These are phyloP conservation scores for Aspergillus pseudoviridinutans DNA, from an alignment of 2,329 filamentous ascomycete genomes.

Conservation along the genomic window DNA sequence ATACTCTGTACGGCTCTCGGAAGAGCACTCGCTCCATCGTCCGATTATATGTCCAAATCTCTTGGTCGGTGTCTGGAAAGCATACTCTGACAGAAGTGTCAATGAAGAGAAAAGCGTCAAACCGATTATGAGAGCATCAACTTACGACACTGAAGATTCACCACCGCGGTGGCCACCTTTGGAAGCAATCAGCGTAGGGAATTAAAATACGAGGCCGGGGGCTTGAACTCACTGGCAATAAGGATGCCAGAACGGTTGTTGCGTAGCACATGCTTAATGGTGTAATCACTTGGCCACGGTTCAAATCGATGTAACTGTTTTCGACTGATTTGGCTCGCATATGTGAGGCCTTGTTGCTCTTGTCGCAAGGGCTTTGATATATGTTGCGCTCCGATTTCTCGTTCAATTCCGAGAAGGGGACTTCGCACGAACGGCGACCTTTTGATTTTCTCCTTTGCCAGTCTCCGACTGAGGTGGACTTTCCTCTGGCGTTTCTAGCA, in stretches of 20 bases:
- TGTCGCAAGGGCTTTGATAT: conserved; percentile 17
- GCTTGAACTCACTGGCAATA: conserved; percentile 29
- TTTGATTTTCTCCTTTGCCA: conserved; percentile 31
- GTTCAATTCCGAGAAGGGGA: conserved; percentile 24
- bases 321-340: conserved; percentile 29
- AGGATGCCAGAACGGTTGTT: conserved; percentile 33
- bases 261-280: conserved; percentile 30
- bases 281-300: conserved; percentile 22
- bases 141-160: conserved; percentile 32
- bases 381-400: conserved; percentile 25
- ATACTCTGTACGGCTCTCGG: conserved; percentile 30
- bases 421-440: conserved; percentile 26
- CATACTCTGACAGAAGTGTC: conserved; percentile 23
- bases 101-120: not conserved
- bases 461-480: conserved; percentile 21
- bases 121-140: not conserved
- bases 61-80: conserved; percentile 29
- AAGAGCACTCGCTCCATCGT: conserved; percentile 32
- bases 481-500: conserved; percentile 27
- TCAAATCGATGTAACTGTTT: conserved; percentile 30
- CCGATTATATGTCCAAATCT: conserved; percentile 29
- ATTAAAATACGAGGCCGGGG: not conserved
- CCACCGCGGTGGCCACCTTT: conserved; percentile 27
- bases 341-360: conserved; percentile 26
- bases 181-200: conserved; percentile 10